These are phyloP conservation scores for Cercospora sp. DNA, from an alignment of 2,329 filamentous ascomycete genomes.

Conservation along the genomic window DNA sequence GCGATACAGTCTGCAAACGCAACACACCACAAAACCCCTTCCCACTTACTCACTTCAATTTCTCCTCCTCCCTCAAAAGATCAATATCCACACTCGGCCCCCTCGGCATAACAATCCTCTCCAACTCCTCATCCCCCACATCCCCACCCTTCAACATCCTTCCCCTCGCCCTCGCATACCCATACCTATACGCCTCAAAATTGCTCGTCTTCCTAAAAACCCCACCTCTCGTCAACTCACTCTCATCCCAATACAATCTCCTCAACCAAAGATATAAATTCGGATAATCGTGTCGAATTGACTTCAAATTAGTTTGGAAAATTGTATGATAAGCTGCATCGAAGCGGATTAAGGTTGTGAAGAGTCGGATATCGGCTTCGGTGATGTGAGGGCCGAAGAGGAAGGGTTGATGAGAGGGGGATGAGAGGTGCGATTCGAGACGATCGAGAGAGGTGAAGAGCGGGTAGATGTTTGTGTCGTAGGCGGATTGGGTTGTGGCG, in stretches of 20 bases:
- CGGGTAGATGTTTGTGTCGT: slow-evolving; percentile 68
- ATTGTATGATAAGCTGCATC: slow-evolving; percentile 82
- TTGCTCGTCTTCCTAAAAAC: slow-evolving; percentile 49
- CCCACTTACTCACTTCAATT: slow-evolving; percentile 8
- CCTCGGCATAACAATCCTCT: slow-evolving; percentile 16
- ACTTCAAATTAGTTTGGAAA: slow-evolving; percentile 71
- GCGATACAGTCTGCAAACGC: background rate
- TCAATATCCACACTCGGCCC: slow-evolving; percentile 22
- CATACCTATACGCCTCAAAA: slow-evolving; percentile 38
- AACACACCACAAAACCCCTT: background rate
- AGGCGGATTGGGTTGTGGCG: slow-evolving; percentile 78
- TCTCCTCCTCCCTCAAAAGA: slow-evolving; percentile 18
- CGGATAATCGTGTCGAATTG: slow-evolving; percentile 62
- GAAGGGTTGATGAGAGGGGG: slow-evolving; percentile 57
- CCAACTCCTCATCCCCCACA: slow-evolving; percentile 11
- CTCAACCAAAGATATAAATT: slow-evolving; percentile 49
- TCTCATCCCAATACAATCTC: slow-evolving; percentile 50
- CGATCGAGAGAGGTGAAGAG: slow-evolving; percentile 78
- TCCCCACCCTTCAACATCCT: slow-evolving; percentile 16
- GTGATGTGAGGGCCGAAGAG: slow-evolving; percentile 75
- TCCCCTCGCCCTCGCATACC: slow-evolving; percentile 21
- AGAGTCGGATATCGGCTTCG: slow-evolving; percentile 55
- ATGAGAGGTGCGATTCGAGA: slow-evolving; percentile 68
- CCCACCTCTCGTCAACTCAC: slow-evolving; percentile 40
- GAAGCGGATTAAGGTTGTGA: slow-evolving; percentile 70